A percentile compares a stretch with the other conserved stretches of the same genome.
Evolutionary conservation across 306 rosid genomes (phyloP).

Genomic region (Medicago arabica): DNA sequence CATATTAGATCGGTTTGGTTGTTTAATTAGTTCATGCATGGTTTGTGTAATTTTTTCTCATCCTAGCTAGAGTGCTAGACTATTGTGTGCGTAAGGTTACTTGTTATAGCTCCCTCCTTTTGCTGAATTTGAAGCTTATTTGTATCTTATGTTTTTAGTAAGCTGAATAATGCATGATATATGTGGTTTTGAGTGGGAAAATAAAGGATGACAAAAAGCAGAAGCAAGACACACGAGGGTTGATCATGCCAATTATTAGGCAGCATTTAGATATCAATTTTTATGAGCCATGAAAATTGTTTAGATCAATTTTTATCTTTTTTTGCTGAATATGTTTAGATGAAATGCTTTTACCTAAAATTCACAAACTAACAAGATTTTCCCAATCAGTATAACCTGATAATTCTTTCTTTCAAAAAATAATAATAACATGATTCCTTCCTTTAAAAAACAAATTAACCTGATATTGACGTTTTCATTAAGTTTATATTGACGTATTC

Average conservation of each 20-base stretch:
- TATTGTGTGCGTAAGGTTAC: constrained; percentile 36
- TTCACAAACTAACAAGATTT: no score
- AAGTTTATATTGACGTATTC: no score
- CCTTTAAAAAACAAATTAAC: no score
- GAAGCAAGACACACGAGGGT: neutral
- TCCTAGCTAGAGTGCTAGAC: constrained; percentile 18
- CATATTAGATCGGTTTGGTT: neutral
- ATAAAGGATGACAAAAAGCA: neutral
- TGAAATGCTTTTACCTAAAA: no score
- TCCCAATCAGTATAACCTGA: no score
- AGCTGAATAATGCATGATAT: constrained; percentile 10
- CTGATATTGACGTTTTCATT: no score
- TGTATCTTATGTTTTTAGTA: constrained; percentile 37
- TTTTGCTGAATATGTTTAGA: no score
- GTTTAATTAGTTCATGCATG: neutral
- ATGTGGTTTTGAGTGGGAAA: constrained; percentile 18
- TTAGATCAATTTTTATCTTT: no score
- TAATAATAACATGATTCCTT: no score
- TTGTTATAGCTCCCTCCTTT: constrained; percentile 35
- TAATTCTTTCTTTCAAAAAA: no score
- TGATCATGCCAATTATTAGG: neutral
- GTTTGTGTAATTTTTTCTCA: constrained; percentile 31
- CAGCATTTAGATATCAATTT: neutral
- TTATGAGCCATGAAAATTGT: no score
- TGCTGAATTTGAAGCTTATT: constrained; percentile 25